Percentiles rank a stretch among this genome's conserved stretches.
Evolutionary conservation across 2,329 filamentous ascomycete species (phyloP).

Genomic region (Aspergillus jensenii): DNA sequence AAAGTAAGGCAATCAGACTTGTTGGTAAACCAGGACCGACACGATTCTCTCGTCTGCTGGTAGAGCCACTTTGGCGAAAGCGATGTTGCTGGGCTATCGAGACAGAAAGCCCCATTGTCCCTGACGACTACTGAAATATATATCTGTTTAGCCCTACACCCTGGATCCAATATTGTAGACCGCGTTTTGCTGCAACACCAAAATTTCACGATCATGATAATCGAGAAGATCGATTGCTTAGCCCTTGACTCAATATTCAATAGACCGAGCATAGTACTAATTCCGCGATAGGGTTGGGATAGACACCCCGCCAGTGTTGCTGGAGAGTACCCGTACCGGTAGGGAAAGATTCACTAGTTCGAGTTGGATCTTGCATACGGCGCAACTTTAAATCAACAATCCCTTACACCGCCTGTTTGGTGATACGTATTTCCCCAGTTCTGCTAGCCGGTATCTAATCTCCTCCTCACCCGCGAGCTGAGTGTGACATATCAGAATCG

Average conservation of each 20-base stretch:
- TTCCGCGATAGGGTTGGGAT: not conserved
- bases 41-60: not conserved
- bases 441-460: constrained; percentile 7
- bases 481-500: constrained; percentile 8
- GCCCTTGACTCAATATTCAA: constrained; percentile 8
- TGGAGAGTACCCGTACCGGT: not conserved
- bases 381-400: not conserved
- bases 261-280: not conserved
- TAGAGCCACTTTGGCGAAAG: not conserved
- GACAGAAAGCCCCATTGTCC: not conserved
- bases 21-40: not conserved
- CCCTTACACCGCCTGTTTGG: constrained; percentile 17
- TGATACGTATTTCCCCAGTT: not conserved
- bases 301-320: not conserved
- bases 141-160: not conserved
- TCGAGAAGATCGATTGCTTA: not conserved
- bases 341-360: not conserved
- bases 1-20: not conserved
- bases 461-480: not conserved
- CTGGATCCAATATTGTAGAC: not conserved
- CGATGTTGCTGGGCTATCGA: not conserved
- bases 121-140: constrained; percentile 4
- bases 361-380: not conserved
- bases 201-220: constrained; percentile 4
- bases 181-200: not conserved